Base-by-base conservation (phyloP, 1,284 basidiomycete species). In the Baeospora myosura region DNA sequence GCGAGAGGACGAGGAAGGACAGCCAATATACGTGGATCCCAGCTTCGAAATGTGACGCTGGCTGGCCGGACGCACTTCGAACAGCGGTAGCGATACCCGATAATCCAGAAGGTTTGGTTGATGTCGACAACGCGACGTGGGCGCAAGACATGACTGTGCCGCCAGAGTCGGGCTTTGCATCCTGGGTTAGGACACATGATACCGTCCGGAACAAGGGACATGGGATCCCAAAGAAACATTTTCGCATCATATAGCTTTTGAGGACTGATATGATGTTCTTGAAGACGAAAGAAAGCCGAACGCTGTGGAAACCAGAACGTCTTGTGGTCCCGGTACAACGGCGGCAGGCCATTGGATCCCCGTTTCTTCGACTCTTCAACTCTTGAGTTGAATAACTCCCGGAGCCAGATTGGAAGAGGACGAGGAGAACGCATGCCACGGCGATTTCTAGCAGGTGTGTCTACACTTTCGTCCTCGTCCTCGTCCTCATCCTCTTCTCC, bases 171-270 rank as follows among this genome's bases (percentile, higher is more conserved):
- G 2, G 8, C 12, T 3, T 14, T 7, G 29, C 55, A 59, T 14
- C 49, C 47, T 7, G 57, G 57, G 31, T n/a, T n/a, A n/a, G n/a
- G n/a, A n/a, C n/a, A n/a, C 55, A 58, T 1, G 38, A 38, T 37
- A 55, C 48, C 3, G 37, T 18, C 12, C 32, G 12, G 6, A 34
- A 12, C 37, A 10, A 58, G 42, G 4, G 45, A 28, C 2, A 41
- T n/a, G 4, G 55, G 56, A 40, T 60, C 57, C 53, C 57, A 60
- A 1, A 54, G 24, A 21, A 55, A 53, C 16, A 55, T 53, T 5
- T 14, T 23, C 0, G 46, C 43, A 17, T 47, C 42, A 31, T 48
- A 56, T 2, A 55, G 20, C 25, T 37, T n/a, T 5, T 32, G 25
- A 0, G 51, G 52, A 43, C 32, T 2, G 35, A 37, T 6, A 14